Evolutionary conservation across 2,329 filamentous ascomycete genomes (phyloP), one percentile per base, ranked within the genome.

Genomic region (Botrytis elliptica): DNA sequence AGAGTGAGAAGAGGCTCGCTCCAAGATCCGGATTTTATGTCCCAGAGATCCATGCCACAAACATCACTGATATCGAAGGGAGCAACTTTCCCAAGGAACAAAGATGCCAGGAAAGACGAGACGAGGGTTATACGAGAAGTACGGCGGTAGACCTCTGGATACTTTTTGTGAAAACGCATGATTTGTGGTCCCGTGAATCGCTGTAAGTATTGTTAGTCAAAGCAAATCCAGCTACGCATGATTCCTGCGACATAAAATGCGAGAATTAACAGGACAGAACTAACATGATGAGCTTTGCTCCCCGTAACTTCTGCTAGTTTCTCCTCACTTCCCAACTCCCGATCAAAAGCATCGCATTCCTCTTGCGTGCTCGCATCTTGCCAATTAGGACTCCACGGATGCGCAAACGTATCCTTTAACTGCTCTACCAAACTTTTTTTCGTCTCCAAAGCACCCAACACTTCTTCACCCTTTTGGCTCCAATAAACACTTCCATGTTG

Each of bases 101-200:
- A 83, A 0, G 95, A 98, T 3, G 95, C 95, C 70, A 98, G 87
- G 86, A 97, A 99, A 0, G 95, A 98, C 0, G 95, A 98, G 22
- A 98, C 95, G 64, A 98, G 91, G 2, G 94, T 97, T 81, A 99
- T 97, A 73, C 94, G 90, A 18, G 90, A 87, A 0, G 96, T 97
- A 44, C 89, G 88, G 75, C 88, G 86, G 83, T 98, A 98, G 77
- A 94, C 91, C 7, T 92, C 88, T 1, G 95, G 93, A 77, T 95
- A 89, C 77, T 93, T 93, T 73, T 90, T 88, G 77, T 92, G 91
- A 82, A 98, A 94, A 20, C 95, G 90, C 83, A 98, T 89, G 79
- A 99, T 98, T 83, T 99, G 96, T 4, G 94, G 93, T n/a, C 96
- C 96, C 40, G 95, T 98, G 85, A 99, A 99, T 75, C 96, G 92